A percentile compares a stretch with the other conserved stretches of the same genome.
Evolutionary conservation across 1,284 basidiomycete genomes (phyloP).

Genomic region (Mycena sp.): DNA sequence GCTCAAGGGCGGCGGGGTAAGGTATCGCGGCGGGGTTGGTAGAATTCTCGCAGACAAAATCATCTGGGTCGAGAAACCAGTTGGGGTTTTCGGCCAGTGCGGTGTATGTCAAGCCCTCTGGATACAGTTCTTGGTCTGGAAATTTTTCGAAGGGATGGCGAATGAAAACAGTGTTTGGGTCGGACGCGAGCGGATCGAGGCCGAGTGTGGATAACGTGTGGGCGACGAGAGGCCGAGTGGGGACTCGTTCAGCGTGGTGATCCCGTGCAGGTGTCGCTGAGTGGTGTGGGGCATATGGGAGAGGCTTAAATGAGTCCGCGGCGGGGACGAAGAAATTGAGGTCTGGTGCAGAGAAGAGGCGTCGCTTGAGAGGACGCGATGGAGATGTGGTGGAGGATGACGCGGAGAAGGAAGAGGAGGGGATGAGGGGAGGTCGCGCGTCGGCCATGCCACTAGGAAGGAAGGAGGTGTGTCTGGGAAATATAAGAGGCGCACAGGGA

Average conservation of each 20-base stretch:
- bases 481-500: not conserved
- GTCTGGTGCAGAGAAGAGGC: slow-evolving; percentile 53
- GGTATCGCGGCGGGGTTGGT: slow-evolving; percentile 60
- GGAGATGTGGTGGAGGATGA: slow-evolving; percentile 29
- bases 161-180: slow-evolving; percentile 71
- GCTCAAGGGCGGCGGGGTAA: slow-evolving; percentile 79
- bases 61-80: slow-evolving; percentile 77
- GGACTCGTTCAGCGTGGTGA: slow-evolving; percentile 35
- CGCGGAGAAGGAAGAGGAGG: slow-evolving; percentile 38
- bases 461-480: slow-evolving; percentile 15
- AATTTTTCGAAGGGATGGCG: slow-evolving; percentile 75
- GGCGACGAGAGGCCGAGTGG: slow-evolving; percentile 44
- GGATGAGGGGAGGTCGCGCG: slow-evolving; percentile 33
- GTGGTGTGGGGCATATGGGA: slow-evolving; percentile 59
- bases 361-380: slow-evolving; percentile 56
- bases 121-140: slow-evolving; percentile 65
- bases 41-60: slow-evolving; percentile 64
- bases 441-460: slow-evolving; percentile 40
- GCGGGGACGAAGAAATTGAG: slow-evolving; percentile 68
- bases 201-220: slow-evolving; percentile 58
- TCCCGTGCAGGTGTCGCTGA: slow-evolving; percentile 28
- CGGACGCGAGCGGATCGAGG: slow-evolving; percentile 72
- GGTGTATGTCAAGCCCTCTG: slow-evolving; percentile 74
- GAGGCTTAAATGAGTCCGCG: slow-evolving; percentile 66
- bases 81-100: slow-evolving; percentile 74